A percentile compares a stretch with the other conserved stretches of the same genome.
Evolutionary conservation across 768 basidiomycete species (phyloP).

Genomic region (Chalciporus chontae): DNA sequence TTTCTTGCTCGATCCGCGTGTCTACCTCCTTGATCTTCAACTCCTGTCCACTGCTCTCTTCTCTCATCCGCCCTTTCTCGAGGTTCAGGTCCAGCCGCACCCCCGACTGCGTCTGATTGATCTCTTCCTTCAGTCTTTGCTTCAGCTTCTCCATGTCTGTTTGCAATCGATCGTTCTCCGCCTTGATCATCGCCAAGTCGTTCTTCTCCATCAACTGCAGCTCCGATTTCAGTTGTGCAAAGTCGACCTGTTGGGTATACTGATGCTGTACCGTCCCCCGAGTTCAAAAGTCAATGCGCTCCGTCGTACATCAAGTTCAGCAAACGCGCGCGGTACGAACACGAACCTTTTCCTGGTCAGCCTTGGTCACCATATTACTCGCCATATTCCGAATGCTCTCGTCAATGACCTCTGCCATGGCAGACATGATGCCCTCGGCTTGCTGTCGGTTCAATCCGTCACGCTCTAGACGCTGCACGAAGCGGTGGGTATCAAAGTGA

Average conservation of each 20-base stretch:
- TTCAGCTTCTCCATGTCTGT: conserved; percentile 93
- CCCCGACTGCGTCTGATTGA: conserved; percentile 87
- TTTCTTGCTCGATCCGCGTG: conserved; percentile 94
- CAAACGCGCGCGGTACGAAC: conserved; percentile 38
- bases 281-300: conserved; percentile 8
- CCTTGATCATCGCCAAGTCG: conserved; percentile 90
- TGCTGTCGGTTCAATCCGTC: conserved; percentile 88
- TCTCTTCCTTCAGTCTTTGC: conserved; percentile 87
- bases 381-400: conserved; percentile 97
- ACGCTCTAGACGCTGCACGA: conserved; percentile 84
- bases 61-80: conserved; percentile 93
- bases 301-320: background rate
- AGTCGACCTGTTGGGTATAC: conserved; percentile 95
- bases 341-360: conserved; percentile 91
- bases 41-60: conserved; percentile 88
- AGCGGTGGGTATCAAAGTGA: conserved; percentile 95
- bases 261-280: conserved; percentile 55
- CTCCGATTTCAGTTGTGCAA: conserved; percentile 94
- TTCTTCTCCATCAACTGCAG: conserved; percentile 96
- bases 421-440: conserved; percentile 95
- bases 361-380: conserved; percentile 91
- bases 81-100: conserved; percentile 93
- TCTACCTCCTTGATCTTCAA: conserved; percentile 98
- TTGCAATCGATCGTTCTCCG: conserved; percentile 92
- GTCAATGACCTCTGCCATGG: conserved; percentile 95